A percentile compares a stretch with the other conserved stretches of the same genome.
Conservation (phyloP, 495 filamentous ascomycete genomes). For the Collariella sp. region DNA sequence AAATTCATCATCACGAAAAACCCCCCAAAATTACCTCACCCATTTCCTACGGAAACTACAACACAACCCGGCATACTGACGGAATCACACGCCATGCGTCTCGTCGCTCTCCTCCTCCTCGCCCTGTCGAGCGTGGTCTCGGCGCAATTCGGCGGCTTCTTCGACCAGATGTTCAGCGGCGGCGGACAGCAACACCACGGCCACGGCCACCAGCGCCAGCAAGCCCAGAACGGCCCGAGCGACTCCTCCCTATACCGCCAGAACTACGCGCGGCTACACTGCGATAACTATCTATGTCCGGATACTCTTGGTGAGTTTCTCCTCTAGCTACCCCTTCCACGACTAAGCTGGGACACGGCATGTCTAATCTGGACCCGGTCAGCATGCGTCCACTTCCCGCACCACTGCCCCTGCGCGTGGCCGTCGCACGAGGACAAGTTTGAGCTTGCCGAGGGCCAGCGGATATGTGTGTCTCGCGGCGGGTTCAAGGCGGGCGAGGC, state of each 20-base stretch:
- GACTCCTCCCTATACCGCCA: slow-evolving; percentile 69
- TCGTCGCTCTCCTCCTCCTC: slow-evolving; percentile 26
- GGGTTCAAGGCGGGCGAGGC: slow-evolving; percentile 71
- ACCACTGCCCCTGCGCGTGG: slow-evolving; percentile 87
- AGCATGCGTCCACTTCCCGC: slow-evolving; percentile 85
- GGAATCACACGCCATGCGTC: slow-evolving; percentile 22
- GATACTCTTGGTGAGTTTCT: slow-evolving; percentile 54
- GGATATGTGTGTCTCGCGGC: slow-evolving; percentile 72
- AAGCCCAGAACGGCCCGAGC: slow-evolving; percentile 66
- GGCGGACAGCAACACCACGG: slow-evolving; percentile 26
- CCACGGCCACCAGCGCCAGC: slow-evolving; percentile 39
- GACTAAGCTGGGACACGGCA: background rate
- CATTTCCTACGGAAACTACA: background rate
- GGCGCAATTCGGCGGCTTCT: slow-evolving; percentile 78
- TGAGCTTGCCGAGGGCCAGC: slow-evolving; percentile 72
- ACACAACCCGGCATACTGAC: background rate
- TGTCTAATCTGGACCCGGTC: background rate
- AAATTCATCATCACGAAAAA: too few relatives aligned
- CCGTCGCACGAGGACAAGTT: slow-evolving; percentile 78
- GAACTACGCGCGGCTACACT: slow-evolving; percentile 60
- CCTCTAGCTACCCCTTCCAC: background rate
- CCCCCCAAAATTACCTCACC: too few relatives aligned
- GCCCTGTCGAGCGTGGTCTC: slow-evolving; percentile 25
- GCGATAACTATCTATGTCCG: slow-evolving; percentile 86
- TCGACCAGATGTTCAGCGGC: slow-evolving; percentile 68